phyloP scores from a whole-genome alignment of 331 rosid species.

The Quercus tomentella region DNA sequence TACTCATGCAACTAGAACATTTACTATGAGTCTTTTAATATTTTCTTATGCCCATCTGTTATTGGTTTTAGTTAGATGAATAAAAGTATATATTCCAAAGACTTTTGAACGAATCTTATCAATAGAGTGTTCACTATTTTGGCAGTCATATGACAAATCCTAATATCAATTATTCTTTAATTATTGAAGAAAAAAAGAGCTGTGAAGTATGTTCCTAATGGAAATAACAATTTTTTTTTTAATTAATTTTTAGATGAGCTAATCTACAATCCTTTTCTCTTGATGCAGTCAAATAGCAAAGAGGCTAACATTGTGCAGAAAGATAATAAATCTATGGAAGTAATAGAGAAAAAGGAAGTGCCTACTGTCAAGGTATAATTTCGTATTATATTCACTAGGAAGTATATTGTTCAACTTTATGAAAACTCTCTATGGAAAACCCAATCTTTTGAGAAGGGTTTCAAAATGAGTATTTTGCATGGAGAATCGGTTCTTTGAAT shows the following conservation, averaged over 20 bases:
- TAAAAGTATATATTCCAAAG: neutral
- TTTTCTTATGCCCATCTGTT: neutral
- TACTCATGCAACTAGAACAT: neutral
- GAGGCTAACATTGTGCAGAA: too few species aligned
- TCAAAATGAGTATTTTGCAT: neutral
- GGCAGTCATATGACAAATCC: too few species aligned
- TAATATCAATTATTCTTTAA: too few species aligned
- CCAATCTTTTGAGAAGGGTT: neutral
- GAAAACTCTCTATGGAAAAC: neutral
- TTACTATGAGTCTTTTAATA: neutral
- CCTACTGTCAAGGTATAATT: constrained; percentile 19
- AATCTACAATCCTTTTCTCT: neutral
- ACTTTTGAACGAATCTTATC: constrained; percentile 16
- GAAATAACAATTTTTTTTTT: too few species aligned
- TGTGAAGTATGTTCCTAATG: neutral
- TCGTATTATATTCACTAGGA: constrained; percentile 5
- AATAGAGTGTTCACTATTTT: constrained; percentile 4
- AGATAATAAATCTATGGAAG: too few species aligned
- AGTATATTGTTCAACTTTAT: neutral
- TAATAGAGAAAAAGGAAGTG: too few species aligned
- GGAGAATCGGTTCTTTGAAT: neutral
- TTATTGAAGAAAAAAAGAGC: too few species aligned
- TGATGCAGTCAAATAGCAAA: neutral
- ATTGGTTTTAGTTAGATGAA: neutral
- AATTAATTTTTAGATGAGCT: neutral